These are phyloP conservation scores for Sphaerulina populicola DNA, from an alignment of 2,329 filamentous ascomycete genomes.

Conservation along the genomic window DNA sequence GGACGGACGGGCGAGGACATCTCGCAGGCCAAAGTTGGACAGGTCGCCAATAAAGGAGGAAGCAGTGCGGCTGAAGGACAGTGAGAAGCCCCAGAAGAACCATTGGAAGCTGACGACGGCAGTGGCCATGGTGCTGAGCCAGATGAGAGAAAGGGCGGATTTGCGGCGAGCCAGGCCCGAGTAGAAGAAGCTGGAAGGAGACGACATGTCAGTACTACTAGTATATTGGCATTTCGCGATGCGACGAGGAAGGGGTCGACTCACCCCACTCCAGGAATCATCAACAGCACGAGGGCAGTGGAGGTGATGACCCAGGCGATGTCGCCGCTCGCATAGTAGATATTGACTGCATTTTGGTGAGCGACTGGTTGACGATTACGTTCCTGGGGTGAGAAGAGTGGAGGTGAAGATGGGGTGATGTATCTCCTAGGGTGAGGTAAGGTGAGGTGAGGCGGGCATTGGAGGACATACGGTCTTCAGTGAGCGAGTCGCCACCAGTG, in stretches of 20 bases:
- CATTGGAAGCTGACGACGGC: constrained; percentile 80
- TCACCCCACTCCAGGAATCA: constrained; percentile 81
- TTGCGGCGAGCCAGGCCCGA: constrained; percentile 82
- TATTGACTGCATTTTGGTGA: constrained; percentile 49
- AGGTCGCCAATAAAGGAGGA: constrained; percentile 70
- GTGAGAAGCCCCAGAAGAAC: constrained; percentile 91
- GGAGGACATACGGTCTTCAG: constrained; percentile 44
- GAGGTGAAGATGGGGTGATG: too few species aligned
- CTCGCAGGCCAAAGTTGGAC: constrained; percentile 67
- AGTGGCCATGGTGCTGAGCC: constrained; percentile 72
- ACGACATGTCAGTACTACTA: not conserved
- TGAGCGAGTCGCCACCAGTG: constrained; percentile 59
- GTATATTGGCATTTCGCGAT: not conserved
- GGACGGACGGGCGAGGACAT: constrained; percentile 66
- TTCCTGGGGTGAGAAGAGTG: not conserved
- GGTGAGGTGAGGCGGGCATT: not conserved
- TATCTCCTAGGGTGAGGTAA: too few species aligned
- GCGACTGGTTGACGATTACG: not conserved
- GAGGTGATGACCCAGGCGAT: constrained; percentile 68
- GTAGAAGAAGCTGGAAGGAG: constrained; percentile 67
- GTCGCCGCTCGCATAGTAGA: constrained; percentile 80
- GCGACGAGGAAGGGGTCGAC: constrained; percentile 11
- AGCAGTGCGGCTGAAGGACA: constrained; percentile 71
- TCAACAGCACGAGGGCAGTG: constrained; percentile 68
- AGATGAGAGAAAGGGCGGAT: constrained; percentile 77